A percentile compares a stretch with the other conserved stretches of the same genome.
phyloP scores from a whole-genome alignment of 73 alveolate genomes.

The Paramecium sexaurelia region DNA sequence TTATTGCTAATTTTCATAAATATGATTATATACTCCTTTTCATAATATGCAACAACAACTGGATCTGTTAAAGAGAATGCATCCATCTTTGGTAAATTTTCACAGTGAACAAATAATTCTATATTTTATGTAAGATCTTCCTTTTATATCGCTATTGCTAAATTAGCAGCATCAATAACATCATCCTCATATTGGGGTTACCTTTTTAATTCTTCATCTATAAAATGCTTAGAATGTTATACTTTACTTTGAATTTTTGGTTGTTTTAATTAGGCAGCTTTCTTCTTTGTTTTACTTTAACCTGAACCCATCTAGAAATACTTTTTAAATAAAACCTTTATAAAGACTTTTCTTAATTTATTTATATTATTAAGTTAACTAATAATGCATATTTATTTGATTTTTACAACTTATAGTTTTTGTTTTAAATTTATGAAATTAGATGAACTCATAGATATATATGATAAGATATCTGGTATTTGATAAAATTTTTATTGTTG shows the following conservation, averaged over 20 bases:
- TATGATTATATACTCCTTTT: conserved; percentile 58
- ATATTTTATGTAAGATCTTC: conserved; percentile 59
- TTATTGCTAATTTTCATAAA: conserved; percentile 57
- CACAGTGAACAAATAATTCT: conserved; percentile 73
- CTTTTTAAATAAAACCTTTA: background rate
- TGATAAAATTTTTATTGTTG: no score
- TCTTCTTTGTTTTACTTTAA: conserved; percentile 29
- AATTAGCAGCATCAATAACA: conserved; percentile 44
- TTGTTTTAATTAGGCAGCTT: conserved; percentile 15
- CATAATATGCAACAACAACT: conserved; percentile 63
- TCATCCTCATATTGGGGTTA: conserved; percentile 42
- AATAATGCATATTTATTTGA: background rate
- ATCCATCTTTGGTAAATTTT: conserved; percentile 78
- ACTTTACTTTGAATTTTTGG: background rate
- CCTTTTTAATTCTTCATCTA: conserved; percentile 29
- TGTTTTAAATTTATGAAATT: no score
- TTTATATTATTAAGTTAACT: background rate
- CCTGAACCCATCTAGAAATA: conserved; percentile 51
- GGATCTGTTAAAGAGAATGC: conserved; percentile 77
- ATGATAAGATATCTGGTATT: no score
- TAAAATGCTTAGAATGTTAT: background rate
- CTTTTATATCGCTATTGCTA: conserved; percentile 61
- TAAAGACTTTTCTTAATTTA: background rate
- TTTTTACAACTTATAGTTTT: no score
- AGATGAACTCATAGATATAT: no score